These are phyloP conservation scores for Flaveria robusta DNA, from an alignment of 129 eudicot genomes.

Conservation along the genomic window DNA sequence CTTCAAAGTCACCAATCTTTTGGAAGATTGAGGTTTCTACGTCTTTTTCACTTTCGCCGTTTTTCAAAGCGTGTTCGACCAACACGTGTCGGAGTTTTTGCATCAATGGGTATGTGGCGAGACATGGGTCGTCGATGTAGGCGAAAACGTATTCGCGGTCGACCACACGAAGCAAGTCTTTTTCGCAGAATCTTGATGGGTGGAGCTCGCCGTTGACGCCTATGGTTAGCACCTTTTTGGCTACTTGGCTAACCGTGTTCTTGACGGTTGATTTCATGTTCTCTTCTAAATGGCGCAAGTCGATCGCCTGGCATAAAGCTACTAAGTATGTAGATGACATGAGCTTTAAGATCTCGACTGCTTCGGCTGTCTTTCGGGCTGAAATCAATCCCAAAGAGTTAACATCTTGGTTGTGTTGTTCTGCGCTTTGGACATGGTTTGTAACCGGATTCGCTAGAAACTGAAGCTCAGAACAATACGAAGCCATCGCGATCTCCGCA, in stretches of 20 bases:
- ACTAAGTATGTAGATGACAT: slow-evolving; percentile 55
- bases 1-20: slow-evolving; percentile 63
- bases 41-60: slow-evolving; percentile 54
- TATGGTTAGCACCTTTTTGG: slow-evolving; percentile 44
- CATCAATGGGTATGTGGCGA: slow-evolving; percentile 76
- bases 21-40: slow-evolving; percentile 61
- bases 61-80: slow-evolving; percentile 60
- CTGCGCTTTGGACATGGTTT: slow-evolving; percentile 65
- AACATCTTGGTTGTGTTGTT: slow-evolving; percentile 65
- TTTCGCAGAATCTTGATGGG: slow-evolving; percentile 77
- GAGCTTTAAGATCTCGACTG: slow-evolving; percentile 53
- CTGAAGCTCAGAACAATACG: slow-evolving; percentile 57
- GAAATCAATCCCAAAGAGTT: slow-evolving; percentile 58
- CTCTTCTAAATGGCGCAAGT: slow-evolving; percentile 58
- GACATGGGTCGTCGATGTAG: slow-evolving; percentile 68
- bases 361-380: slow-evolving; percentile 53
- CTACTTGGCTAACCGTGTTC: slow-evolving; percentile 55
- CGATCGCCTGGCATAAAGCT: slow-evolving; percentile 54
- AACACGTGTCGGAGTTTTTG: slow-evolving; percentile 63
- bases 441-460: slow-evolving; percentile 60
- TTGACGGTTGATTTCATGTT: slow-evolving; percentile 46
- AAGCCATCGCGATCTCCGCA: slow-evolving; percentile 65
- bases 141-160: slow-evolving; percentile 66
- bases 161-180: slow-evolving; percentile 65
- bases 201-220: slow-evolving; percentile 58